Percentiles rank a stretch among this genome's conserved stretches.
phyloP scores from a whole-genome alignment of 1,284 basidiomycete genomes.

The Marasmius tenuissimus region DNA sequence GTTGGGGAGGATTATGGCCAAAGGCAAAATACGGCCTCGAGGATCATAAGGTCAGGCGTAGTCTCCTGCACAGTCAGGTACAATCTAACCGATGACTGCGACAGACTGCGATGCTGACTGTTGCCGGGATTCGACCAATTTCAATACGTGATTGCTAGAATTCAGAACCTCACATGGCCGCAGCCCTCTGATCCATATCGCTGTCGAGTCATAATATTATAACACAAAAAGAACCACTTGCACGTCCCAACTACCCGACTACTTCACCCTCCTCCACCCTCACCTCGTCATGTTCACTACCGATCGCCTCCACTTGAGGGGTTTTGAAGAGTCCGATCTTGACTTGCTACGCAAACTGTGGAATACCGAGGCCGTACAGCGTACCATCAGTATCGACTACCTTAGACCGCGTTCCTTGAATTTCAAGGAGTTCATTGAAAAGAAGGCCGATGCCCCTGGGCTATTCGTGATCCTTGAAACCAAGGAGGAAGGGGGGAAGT shows the following conservation, averaged over 20 bases:
- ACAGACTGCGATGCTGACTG: no score
- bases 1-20: slow-evolving; percentile 35
- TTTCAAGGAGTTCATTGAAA: slow-evolving; percentile 24
- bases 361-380: slow-evolving; percentile 32
- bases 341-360: slow-evolving; percentile 30
- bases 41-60: neutral
- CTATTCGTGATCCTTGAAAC: slow-evolving; percentile 33
- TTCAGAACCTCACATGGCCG: neutral
- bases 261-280: neutral
- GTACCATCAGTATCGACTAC: slow-evolving; percentile 27
- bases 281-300: slow-evolving; percentile 17
- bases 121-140: no score
- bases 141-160: no score
- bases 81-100: neutral
- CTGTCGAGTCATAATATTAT: no score
- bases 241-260: neutral
- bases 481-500: slow-evolving; percentile 19
- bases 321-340: slow-evolving; percentile 31
- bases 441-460: slow-evolving; percentile 26
- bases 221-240: neutral
- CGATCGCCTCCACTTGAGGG: slow-evolving; percentile 26
- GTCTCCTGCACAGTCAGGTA: neutral
- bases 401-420: slow-evolving; percentile 25
- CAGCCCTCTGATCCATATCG: neutral
- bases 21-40: slow-evolving; percentile 9